phyloP scores from a whole-genome alignment of 2,329 filamentous ascomycete species.

The Oidium heveae region DNA sequence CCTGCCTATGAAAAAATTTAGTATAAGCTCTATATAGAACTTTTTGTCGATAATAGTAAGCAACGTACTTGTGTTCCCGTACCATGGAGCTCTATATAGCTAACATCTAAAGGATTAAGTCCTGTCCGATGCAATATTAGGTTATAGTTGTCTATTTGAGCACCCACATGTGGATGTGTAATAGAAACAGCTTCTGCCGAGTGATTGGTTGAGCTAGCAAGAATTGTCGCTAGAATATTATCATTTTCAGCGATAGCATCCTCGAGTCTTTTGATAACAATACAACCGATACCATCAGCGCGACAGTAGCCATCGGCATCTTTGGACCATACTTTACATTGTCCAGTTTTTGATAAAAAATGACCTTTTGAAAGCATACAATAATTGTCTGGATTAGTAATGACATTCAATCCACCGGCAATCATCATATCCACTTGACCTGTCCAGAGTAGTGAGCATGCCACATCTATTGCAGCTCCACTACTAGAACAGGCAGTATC shows the following conservation, averaged over 20 bases:
- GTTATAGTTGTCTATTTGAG: conserved; percentile 49
- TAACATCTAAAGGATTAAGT: conserved; percentile 50
- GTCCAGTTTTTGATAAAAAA: conserved; percentile 16
- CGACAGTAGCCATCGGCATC: conserved; percentile 28
- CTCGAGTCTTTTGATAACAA: conserved; percentile 24
- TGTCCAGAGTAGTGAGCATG: conserved; percentile 11
- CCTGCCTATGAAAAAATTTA: conserved; percentile 32
- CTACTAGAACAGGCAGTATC: conserved; percentile 20
- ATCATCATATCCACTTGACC: conserved; percentile 13
- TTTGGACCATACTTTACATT: conserved; percentile 24
- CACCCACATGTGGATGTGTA: conserved; percentile 56
- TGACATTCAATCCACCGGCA: conserved; percentile 11
- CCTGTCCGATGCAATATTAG: conserved; percentile 46
- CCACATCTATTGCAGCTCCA: conserved; percentile 15
- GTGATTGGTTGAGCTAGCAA: conserved; percentile 56
- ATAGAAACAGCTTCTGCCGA: conserved; percentile 62
- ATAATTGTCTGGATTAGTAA: conserved; percentile 13
- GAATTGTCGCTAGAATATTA: conserved; percentile 27
- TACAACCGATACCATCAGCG: conserved; percentile 22
- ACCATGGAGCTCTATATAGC: conserved; percentile 75
- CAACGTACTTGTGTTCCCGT: conserved; percentile 36
- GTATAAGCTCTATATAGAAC: background rate
- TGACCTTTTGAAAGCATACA: conserved; percentile 12
- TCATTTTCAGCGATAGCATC: conserved; percentile 26
- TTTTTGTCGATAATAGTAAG: background rate